phyloP scores from a whole-genome alignment of 2,329 filamentous ascomycete species.

The Pleomassaria siparia region DNA sequence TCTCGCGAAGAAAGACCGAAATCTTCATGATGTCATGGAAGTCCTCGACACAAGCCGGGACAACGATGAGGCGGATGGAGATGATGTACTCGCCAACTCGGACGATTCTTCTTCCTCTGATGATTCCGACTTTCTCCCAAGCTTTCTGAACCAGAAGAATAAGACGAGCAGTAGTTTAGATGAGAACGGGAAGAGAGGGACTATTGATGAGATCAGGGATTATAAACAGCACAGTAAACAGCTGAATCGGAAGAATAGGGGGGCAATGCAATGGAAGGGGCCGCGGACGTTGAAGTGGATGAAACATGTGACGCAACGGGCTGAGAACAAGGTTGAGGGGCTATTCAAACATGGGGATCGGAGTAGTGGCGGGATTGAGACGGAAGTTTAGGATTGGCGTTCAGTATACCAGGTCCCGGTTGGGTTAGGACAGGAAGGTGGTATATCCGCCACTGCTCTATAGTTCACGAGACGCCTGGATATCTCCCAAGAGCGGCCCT shows the following conservation, averaged over 20 bases:
- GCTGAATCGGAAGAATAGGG: slow-evolving; percentile 58
- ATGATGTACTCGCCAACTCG: slow-evolving; percentile 36
- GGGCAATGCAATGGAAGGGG: slow-evolving; percentile 73
- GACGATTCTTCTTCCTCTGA: slow-evolving; percentile 31
- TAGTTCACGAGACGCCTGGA: too few species aligned
- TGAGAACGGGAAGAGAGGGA: slow-evolving; percentile 47
- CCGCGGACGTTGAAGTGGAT: slow-evolving; percentile 59
- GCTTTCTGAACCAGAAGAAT: slow-evolving; percentile 25
- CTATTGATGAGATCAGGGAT: slow-evolving; percentile 57
- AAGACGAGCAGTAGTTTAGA: slow-evolving; percentile 25
- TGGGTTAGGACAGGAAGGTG: neutral
- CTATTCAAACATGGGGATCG: slow-evolving; percentile 61
- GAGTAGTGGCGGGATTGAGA: slow-evolving; percentile 62
- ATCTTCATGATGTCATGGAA: slow-evolving; percentile 63
- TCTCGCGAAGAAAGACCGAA: slow-evolving; percentile 56
- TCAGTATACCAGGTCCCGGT: neutral
- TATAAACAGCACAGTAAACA: slow-evolving; percentile 43
- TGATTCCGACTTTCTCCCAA: slow-evolving; percentile 24
- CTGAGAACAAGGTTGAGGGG: slow-evolving; percentile 48
- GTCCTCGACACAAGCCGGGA: slow-evolving; percentile 64
- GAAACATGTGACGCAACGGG: slow-evolving; percentile 59
- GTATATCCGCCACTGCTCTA: neutral
- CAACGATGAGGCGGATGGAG: slow-evolving; percentile 49
- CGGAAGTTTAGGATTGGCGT: slow-evolving; percentile 57
- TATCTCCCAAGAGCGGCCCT: too few species aligned